phyloP scores from a whole-genome alignment of 495 filamentous ascomycete species.

The Neurospora sp. region DNA sequence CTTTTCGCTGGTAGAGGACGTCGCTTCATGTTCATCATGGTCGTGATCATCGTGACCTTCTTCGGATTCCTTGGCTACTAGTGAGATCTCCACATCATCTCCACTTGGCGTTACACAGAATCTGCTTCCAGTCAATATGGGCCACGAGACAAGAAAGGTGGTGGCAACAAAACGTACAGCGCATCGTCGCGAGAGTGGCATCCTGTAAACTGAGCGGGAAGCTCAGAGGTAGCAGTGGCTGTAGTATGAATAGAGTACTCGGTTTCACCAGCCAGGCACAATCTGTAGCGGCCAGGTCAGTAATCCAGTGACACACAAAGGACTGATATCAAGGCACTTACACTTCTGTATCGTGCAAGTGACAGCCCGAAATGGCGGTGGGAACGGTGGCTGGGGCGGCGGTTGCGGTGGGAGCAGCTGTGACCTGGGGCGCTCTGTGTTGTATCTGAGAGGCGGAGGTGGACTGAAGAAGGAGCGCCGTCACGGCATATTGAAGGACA shows the following conservation, averaged over 20 bases:
- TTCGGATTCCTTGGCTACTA: slow-evolving; percentile 8
- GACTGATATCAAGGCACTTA: neutral
- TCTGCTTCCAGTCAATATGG: slow-evolving; percentile 4
- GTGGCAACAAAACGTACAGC: slow-evolving; percentile 1
- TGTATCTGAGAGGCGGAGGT: slow-evolving; percentile 3
- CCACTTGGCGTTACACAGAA: slow-evolving; percentile 38
- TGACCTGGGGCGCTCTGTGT: slow-evolving; percentile 8
- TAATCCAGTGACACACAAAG: neutral
- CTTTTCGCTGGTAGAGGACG: slow-evolving; percentile 4
- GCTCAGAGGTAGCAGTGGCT: slow-evolving; percentile 6
- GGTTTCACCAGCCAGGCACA: slow-evolving; percentile 7
- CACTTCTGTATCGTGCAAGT: slow-evolving; percentile 3
- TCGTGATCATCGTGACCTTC: slow-evolving; percentile 15
- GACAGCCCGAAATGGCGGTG: slow-evolving; percentile 13
- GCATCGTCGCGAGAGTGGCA: slow-evolving; percentile 7
- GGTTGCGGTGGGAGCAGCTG: neutral
- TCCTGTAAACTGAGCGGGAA: slow-evolving; percentile 6
- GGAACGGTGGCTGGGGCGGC: slow-evolving; percentile 1
- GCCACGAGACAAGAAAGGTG: neutral
- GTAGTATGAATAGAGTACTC: slow-evolving; percentile 8
- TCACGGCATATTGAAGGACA: slow-evolving; percentile 9
- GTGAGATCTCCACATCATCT: slow-evolving; percentile 15
- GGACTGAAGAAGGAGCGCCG: neutral
- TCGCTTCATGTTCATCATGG: neutral
- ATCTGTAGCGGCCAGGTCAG: slow-evolving; percentile 3